Evolutionary conservation across 2,329 filamentous ascomycete species (phyloP).

Genomic region (Microdochium bolleyi): DNA sequence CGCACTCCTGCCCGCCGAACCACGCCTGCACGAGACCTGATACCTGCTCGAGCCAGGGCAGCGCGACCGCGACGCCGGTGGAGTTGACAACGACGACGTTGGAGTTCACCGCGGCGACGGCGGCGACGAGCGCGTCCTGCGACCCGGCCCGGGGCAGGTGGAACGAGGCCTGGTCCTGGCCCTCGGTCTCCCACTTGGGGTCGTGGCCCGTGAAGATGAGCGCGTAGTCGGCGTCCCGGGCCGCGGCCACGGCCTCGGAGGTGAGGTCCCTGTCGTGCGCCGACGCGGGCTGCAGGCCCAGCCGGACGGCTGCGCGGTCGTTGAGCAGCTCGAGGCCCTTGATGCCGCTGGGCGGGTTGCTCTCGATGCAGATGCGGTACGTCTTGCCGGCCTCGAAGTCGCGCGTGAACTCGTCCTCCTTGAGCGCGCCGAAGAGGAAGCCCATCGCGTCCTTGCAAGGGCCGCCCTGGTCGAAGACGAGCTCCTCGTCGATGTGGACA

Average conservation of each 20-base stretch:
- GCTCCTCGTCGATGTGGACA: slow-evolving; percentile 19
- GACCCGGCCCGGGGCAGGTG: slow-evolving; percentile 56
- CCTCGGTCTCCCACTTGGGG: slow-evolving; percentile 37
- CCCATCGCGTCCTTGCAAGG: slow-evolving; percentile 24
- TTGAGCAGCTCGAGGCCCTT: slow-evolving; percentile 20
- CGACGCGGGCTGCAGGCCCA: slow-evolving; percentile 21
- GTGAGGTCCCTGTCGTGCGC: slow-evolving; percentile 26
- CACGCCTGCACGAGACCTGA: slow-evolving; percentile 58
- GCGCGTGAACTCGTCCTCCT: slow-evolving; percentile 19
- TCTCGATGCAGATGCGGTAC: slow-evolving; percentile 21
- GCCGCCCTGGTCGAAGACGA: slow-evolving; percentile 20
- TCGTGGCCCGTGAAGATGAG: slow-evolving; percentile 59
- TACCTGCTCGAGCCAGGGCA: slow-evolving; percentile 47
- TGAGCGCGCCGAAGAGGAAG: slow-evolving; percentile 21
- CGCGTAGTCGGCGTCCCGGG: slow-evolving; percentile 53
- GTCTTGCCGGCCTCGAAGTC: slow-evolving; percentile 17
- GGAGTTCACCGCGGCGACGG: slow-evolving; percentile 47
- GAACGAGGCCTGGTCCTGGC: slow-evolving; percentile 64
- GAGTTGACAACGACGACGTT: slow-evolving; percentile 56
- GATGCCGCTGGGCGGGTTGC: slow-evolving; percentile 15
- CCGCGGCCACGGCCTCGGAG: slow-evolving; percentile 45
- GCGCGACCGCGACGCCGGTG: slow-evolving; percentile 53
- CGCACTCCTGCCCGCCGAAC: slow-evolving; percentile 63
- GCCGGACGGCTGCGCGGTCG: slow-evolving; percentile 19
- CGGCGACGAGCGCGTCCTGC: slow-evolving; percentile 51